Base-by-base conservation (phyloP, 208 protist genomes). In the Blastocrithidia nonstop region DNA sequence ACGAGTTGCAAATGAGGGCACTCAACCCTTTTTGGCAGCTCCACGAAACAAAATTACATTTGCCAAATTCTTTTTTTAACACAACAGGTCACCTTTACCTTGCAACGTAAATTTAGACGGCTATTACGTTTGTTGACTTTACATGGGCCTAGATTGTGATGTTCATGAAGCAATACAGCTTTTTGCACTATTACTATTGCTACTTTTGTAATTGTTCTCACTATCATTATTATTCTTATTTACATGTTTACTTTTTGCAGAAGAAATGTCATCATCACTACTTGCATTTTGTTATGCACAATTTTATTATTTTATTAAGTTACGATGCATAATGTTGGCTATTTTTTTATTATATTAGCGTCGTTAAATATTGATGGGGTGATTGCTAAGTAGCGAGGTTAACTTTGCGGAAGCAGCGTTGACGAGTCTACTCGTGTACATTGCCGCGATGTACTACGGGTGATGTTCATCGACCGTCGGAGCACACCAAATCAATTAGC, bases 11-110 rank as follows among this genome's bases (percentile, higher is more conserved):
- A 85, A 85, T 11, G 60, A 49, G 35, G 75, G 75, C 23, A 80
- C 64, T 61, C 62, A 80, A 23, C 75, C 71, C 33, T 74, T 73
- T 37, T 69, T 73, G 16, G 75, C 57, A 9, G 75, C 75, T 0
- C 75, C 75, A 16, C 75, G 66, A 6, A 85, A 62, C 42, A 85
- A 38, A 54, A 85, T 43, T 37, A 73, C 45, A 46, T 85, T 85
- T 1, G 75, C 66, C 11, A 62, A 17, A 28, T 57, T 47, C 41
- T 79, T 79, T 19, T n/a, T n/a, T n/a, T n/a, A n/a, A n/a, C n/a
- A n/a, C n/a, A n/a, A n/a, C n/a, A n/a, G n/a, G n/a, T n/a, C n/a
- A n/a, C n/a, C n/a, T n/a, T n/a, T n/a, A n/a, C n/a, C n/a, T n/a
- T n/a, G n/a, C n/a, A n/a, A n/a, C n/a, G n/a, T n/a, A n/a, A n/a